Evolutionary conservation across 495 filamentous ascomycete species (phyloP), one percentile per base, ranked within the genome.

Genomic region (Echria macrotheca): DNA sequence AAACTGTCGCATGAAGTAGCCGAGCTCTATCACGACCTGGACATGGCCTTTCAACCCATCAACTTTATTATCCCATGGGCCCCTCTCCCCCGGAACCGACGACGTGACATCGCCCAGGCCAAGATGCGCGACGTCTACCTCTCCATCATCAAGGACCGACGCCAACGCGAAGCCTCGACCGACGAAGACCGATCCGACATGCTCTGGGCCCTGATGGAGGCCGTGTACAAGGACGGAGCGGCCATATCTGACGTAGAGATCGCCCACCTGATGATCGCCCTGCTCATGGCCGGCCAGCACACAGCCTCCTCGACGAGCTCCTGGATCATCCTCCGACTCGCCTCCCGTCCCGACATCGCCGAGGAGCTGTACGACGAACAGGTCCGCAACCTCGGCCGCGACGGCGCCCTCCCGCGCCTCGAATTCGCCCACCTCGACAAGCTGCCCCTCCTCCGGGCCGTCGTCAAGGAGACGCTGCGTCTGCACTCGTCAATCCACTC

Each of bases 241-340:
- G 69, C 69, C 0, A 63, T 85, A 1, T 75, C 82, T 4, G 83
- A 87, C 56, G 67, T 75, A 26, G 82, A 87, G 47, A 77, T 86
- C 38, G 83, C 84, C 4, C 82, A 85, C 52, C 82, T 87, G 73
- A 87, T 87, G 83, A 86, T 87, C 57, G 80, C 82, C 0, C 69
- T 87, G n/a, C 65, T 87, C 2, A 84, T 87, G 81, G 83, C 79
- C 11, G 83, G 83, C 15, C 83, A 87, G 51, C 83, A 87, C 67
- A 83, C 82, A 0, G 83, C 81, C 2, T 82, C 84, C 14, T 77
- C 82, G 5, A 79, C 80, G 25, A 77, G 73, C 52, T 72, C 79
- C 18, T 87, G 82, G 82, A 82, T 85, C 41, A 66, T 86, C 54
- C 74, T 84, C 9, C 78, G 78, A 9, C 73, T 86, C 4, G 80